Conservation (phyloP, 2,329 filamentous ascomycete genomes). For the Penicillium occitanis region DNA sequence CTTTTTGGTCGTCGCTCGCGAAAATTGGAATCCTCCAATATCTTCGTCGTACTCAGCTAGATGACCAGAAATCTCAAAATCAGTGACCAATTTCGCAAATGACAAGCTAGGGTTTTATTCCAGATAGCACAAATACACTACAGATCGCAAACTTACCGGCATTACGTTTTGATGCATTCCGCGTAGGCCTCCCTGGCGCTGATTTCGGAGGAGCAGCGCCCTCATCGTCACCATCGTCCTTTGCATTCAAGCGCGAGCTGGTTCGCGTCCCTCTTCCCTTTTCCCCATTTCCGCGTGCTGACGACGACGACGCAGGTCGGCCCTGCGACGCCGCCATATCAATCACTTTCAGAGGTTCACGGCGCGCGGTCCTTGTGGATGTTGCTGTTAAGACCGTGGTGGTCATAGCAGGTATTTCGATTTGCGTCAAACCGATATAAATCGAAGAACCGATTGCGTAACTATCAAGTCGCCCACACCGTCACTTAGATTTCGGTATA, state of each 20-base stretch:
- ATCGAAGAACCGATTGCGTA: constrained; percentile 1
- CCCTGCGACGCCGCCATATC: constrained; percentile 41
- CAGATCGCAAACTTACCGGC: constrained; percentile 37
- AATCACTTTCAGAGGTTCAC: constrained; percentile 39
- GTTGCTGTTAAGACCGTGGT: constrained; percentile 38
- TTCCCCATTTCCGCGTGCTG: constrained; percentile 18
- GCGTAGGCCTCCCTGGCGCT: constrained; percentile 27
- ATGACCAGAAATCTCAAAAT: neutral
- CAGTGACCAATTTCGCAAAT: neutral
- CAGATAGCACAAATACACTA: neutral
- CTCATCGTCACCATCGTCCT: constrained; percentile 29
- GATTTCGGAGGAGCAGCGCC: constrained; percentile 22
- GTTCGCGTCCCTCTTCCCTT: constrained; percentile 26
- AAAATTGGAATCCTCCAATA: constrained; percentile 75
- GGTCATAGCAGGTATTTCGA: constrained; percentile 34
- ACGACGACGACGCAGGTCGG: constrained; percentile 35
- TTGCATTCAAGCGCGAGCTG: constrained; percentile 41
- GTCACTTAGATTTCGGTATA: neutral
- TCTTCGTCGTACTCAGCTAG: constrained; percentile 64
- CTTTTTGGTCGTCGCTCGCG: constrained; percentile 66
- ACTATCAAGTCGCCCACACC: neutral
- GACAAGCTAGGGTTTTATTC: neutral
- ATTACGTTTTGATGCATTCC: constrained; percentile 42
- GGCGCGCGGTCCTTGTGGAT: constrained; percentile 36
- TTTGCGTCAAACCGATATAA: neutral